Base-by-base conservation (phyloP, 2,329 filamentous ascomycete genomes). In the Diaporthe sp. region DNA sequence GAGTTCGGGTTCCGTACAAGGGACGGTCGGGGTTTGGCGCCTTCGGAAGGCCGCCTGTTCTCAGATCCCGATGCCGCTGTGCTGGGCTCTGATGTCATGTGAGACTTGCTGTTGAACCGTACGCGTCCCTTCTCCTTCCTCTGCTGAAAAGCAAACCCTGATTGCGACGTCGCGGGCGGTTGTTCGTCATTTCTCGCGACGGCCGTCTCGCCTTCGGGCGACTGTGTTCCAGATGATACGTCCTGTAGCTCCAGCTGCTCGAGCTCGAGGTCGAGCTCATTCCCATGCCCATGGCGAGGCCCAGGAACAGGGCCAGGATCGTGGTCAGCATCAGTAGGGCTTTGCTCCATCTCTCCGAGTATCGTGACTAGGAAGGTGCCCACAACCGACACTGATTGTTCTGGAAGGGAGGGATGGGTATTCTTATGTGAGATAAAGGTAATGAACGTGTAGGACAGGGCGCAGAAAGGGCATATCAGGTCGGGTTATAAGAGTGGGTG, bases 61-160 rank as follows among this genome's bases (percentile, higher is more conserved):
- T 49, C 65, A 25, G 49, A 55, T 4, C n/a, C 49, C 15, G 65
- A 47, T 22, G 63, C 47, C 4, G 31, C 83, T 1, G 82, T 71
- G 42, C 81, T 73, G 44, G 79, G 72, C 51, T 76, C 71, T 65
- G 78, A 72, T 75, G 78, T 82, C 31, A 79, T 81, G 25, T 79
- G 85, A 39, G 86, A 85, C 74, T 83, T 85, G 81, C 86, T 88
- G 79, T 88, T 88, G 78, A 88, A 88, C 9, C 87, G 84, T 39
- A 88, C 87, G 39, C 87, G 85, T 3, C 85, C 86, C 77, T 87
- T 88, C 76, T 88, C 87, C 67, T 83, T 86, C 78, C 83, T 86
- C 42, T 72, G 65, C 15, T 39, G 65, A 22, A 42, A 31, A 1
- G 65, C 22, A 17, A 70, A 39, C 1, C 65, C 65, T 53, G 65